These are phyloP conservation scores for Leccinum subrobustum DNA, from an alignment of 1,284 basidiomycete species.

Conservation along the genomic window DNA sequence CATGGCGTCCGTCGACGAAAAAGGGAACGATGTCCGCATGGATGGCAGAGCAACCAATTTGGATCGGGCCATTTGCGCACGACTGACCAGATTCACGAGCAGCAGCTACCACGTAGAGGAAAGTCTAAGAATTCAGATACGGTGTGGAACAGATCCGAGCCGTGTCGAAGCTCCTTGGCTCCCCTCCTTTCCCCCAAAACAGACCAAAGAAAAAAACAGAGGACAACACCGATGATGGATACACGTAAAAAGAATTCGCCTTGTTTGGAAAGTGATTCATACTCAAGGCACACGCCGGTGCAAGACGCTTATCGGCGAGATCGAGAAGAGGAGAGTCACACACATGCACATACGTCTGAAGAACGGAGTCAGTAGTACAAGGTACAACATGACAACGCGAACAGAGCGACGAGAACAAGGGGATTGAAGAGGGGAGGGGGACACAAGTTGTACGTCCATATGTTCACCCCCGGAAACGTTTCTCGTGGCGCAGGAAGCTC, in stretches of 20 bases:
- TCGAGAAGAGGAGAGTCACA: slow-evolving; percentile 1
- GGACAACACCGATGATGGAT: slow-evolving; percentile 4
- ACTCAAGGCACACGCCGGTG: neutral
- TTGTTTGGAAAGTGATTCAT: neutral
- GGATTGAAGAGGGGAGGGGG: too few relatives aligned
- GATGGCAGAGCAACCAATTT: neutral
- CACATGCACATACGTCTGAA: neutral
- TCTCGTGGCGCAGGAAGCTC: neutral
- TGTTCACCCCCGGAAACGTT: neutral
- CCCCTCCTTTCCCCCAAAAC: neutral
- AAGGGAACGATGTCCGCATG: neutral
- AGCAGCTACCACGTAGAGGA: neutral
- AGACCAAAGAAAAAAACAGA: neutral
- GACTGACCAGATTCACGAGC: neutral
- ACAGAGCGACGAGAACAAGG: neutral
- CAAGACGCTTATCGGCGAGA: neutral
- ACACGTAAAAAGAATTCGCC: slow-evolving; percentile 11
- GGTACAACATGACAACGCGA: neutral
- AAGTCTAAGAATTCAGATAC: neutral
- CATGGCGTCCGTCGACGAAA: neutral
- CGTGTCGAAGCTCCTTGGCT: neutral
- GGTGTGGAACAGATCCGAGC: slow-evolving; percentile 15
- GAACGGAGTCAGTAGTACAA: neutral
- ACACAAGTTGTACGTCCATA: neutral
- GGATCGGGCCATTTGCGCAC: neutral